phyloP scores from a whole-genome alignment of 345 rosid species.

The Euphorbia lathyris region DNA sequence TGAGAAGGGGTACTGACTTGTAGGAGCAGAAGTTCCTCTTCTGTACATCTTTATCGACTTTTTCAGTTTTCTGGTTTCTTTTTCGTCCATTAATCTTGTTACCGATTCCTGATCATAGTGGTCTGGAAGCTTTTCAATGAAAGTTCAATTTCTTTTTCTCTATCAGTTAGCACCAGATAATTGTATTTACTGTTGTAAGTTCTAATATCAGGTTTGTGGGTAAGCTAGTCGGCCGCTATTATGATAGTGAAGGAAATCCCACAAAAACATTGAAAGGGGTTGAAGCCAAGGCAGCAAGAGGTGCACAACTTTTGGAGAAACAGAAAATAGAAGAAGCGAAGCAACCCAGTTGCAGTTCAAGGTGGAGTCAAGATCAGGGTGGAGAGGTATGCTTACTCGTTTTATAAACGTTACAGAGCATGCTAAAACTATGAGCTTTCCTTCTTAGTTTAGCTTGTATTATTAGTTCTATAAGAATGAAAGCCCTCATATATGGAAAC shows the following conservation, averaged over 20 bases:
- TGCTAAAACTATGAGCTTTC: background rate
- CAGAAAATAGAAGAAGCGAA: conserved; percentile 92
- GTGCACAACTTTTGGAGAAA: conserved; percentile 82
- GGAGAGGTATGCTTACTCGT: conserved; percentile 57
- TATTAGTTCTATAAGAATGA: background rate
- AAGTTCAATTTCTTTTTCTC: no score
- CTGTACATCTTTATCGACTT: no score
- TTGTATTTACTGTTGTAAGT: background rate
- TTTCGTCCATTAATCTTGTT: no score
- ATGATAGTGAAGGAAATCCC: conserved; percentile 73
- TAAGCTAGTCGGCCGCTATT: conserved; percentile 81
- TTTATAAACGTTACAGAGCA: background rate
- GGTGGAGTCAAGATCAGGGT: conserved; percentile 91
- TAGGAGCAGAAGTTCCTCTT: no score
- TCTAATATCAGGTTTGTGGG: conserved; percentile 59
- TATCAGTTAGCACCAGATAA: background rate
- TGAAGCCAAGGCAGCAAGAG: conserved; percentile 93
- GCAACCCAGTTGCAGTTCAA: conserved; percentile 78
- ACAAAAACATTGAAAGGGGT: conserved; percentile 87
- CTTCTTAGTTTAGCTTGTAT: background rate
- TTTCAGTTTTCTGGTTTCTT: no score
- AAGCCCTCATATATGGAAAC: background rate
- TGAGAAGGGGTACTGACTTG: no score
- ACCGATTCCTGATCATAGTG: no score
- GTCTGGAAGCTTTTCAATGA: no score